Evolutionary conservation across 768 basidiomycete genomes (phyloP).

Genomic region (Russula dissimulans): DNA sequence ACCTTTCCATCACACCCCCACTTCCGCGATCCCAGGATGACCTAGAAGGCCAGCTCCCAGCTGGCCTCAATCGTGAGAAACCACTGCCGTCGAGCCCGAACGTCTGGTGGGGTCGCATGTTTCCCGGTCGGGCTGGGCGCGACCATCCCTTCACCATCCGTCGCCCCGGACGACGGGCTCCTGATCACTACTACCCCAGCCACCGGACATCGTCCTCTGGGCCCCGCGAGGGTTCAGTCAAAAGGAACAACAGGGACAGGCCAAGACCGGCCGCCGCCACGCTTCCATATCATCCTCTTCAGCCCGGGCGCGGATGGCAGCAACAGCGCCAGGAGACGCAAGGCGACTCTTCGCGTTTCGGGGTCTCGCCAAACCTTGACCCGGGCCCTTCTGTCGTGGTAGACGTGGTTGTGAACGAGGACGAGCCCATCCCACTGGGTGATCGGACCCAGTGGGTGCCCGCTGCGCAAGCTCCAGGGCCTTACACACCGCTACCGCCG

Average conservation of each 20-base stretch:
- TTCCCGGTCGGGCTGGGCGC: conserved; percentile 1
- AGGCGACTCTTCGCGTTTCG: not conserved
- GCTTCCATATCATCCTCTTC: not conserved
- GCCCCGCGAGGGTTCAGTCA: not conserved
- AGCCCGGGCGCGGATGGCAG: not conserved
- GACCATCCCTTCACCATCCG: conserved; percentile 9
- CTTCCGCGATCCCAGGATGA: not conserved
- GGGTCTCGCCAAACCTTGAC: not conserved
- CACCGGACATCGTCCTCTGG: not conserved
- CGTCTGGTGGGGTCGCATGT: not conserved
- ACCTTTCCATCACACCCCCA: not conserved
- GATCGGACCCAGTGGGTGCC: conserved; percentile 33
- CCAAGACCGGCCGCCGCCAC: not conserved
- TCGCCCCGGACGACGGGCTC: not conserved
- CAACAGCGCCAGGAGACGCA: not conserved
- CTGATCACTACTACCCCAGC: not conserved
- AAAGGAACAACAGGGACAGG: no score
- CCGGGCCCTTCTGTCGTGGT: conserved; percentile 27
- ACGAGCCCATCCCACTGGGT: conserved; percentile 49
- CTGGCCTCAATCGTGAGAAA: not conserved
- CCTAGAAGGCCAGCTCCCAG: no score
- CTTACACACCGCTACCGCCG: not conserved
- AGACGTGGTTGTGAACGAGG: conserved; percentile 35
- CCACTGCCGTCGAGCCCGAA: not conserved
- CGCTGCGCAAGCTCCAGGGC: conserved; percentile 13